Evolutionary conservation across 176 grass and related monocot species (phyloP), one percentile per base, ranked within the genome.

Genomic region (Paspalum notatum): DNA sequence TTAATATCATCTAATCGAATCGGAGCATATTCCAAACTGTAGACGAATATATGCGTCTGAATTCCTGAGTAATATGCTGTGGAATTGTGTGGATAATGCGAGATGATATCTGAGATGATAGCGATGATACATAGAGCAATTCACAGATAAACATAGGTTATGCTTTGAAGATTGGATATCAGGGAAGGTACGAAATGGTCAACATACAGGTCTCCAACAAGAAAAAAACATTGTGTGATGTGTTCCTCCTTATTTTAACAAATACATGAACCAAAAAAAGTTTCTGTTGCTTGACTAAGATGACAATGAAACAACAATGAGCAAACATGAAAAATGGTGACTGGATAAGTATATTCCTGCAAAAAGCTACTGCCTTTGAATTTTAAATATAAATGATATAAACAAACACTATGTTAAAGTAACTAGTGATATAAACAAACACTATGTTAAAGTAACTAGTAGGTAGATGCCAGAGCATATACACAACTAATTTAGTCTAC

Each of bases 91-190:
- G 12, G 16, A 71, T 8, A 65, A 24, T 57, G 66, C 7, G 22
- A 69, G 43, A 57, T 20, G 51, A 52, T 57, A 75, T 69, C 8
- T 45, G 13, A 54, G 62, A 61, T 27, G 49, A 44, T 44, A 84
- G 17, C 42, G 5, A 83, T 13, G n/a, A 68, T 12, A 66, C 37
- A 48, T 59, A 61, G 4, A 65, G 8, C 12, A 44, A 79, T 76
- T 74, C 59, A 68, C 44, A 61, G 13, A 37, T 60, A 75, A 9
- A 57, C 11, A 57, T 41, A 42, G 45, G 4, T 4, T 54, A 47
- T 40, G 25, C 1, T 84, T 62, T 79, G 66, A 38, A 68, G 27
- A 74, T 38, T 66, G 10, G 61, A 71, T 54, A 87, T 76, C 38
- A 1, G 12, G 8, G 2, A 45, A 45, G 32, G 12, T 74, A 51